phyloP scores from a whole-genome alignment of 129 eudicot species.

The Tagetes patula region DNA sequence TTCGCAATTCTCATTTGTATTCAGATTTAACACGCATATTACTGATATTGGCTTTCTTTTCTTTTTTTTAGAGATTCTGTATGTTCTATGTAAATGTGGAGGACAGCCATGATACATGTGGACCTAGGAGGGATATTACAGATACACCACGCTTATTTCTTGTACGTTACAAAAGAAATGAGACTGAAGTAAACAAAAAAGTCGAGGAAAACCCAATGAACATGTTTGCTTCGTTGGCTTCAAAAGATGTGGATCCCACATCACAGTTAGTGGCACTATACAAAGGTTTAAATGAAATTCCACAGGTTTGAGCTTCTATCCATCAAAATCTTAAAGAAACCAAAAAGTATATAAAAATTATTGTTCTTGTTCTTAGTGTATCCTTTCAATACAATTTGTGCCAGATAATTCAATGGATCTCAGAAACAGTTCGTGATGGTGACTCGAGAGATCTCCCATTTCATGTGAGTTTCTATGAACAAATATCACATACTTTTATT shows the following conservation, averaged over 20 bases:
- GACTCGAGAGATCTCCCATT: conserved; percentile 81
- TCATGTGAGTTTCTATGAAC: conserved; percentile 53
- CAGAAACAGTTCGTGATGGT: conserved; percentile 70
- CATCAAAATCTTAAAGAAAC: background rate
- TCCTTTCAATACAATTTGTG: conserved; percentile 10
- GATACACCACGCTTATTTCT: conserved; percentile 67
- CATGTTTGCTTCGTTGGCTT: conserved; percentile 45
- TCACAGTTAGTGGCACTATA: conserved; percentile 87
- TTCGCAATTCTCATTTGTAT: too few relatives aligned
- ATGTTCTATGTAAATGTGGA: conserved; percentile 70
- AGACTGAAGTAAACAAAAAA: conserved; percentile 37
- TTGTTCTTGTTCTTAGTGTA: background rate
- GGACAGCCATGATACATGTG: conserved; percentile 76
- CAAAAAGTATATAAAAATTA: background rate
- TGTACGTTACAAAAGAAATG: conserved; percentile 72
- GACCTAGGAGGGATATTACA: conserved; percentile 66
- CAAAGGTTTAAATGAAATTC: conserved; percentile 68
- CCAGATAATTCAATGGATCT: conserved; percentile 84
- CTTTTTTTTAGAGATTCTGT: conserved; percentile 62
- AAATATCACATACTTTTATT: background rate
- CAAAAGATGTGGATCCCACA: conserved; percentile 67
- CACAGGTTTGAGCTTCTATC: conserved; percentile 57
- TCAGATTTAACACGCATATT: background rate
- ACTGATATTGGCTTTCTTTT: background rate
- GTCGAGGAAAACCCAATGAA: conserved; percentile 38